These are phyloP conservation scores for Cercospora zeae-maydis DNA, from an alignment of 2,329 filamentous ascomycete genomes.

Conservation along the genomic window DNA sequence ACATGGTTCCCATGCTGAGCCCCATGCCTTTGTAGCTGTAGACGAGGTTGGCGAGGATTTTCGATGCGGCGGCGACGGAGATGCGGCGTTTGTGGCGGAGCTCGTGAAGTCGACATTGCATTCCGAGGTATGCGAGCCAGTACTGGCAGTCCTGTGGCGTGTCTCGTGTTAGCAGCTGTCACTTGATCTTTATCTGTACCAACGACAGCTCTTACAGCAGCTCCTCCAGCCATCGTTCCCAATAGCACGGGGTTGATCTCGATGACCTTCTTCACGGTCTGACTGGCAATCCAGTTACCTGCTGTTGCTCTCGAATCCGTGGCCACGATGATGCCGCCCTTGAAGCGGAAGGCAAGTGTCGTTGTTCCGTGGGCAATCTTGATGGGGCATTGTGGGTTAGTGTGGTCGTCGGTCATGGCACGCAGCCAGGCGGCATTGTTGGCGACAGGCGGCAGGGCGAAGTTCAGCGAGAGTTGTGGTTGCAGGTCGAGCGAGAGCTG, in stretches of 20 bases:
- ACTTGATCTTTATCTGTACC: background rate
- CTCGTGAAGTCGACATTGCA: slow-evolving; percentile 98
- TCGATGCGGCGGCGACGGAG: slow-evolving; percentile 92
- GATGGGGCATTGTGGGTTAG: slow-evolving; percentile 95
- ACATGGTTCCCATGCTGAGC: slow-evolving; percentile 99
- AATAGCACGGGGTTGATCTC: slow-evolving; percentile 93
- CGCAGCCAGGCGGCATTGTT: slow-evolving; percentile 93
- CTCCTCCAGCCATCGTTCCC: slow-evolving; percentile 97
- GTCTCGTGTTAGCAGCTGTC: slow-evolving; percentile 15
- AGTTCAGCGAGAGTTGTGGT: slow-evolving; percentile 82
- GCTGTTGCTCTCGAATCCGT: slow-evolving; percentile 96
- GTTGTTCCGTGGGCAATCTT: slow-evolving; percentile 99
- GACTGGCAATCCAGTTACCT: slow-evolving; percentile 98
- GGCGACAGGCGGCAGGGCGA: slow-evolving; percentile 87
- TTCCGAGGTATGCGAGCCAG: slow-evolving; percentile 97
- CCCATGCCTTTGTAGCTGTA: slow-evolving; percentile 99
- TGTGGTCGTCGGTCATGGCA: slow-evolving; percentile 92
- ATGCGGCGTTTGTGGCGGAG: slow-evolving; percentile 99
- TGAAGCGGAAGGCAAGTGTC: slow-evolving; percentile 94
- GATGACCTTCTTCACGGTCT: slow-evolving; percentile 99
- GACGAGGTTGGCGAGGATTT: slow-evolving; percentile 97
- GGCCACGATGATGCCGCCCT: slow-evolving; percentile 96
- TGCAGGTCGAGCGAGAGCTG: slow-evolving; percentile 66
- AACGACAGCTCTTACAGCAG: slow-evolving; percentile 61
- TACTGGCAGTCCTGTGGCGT: slow-evolving; percentile 85